Percentiles rank a stretch among this genome's conserved stretches.
Conservation (phyloP, 2,329 filamentous ascomycete species). For the Hypoxylon rubiginosum region DNA sequence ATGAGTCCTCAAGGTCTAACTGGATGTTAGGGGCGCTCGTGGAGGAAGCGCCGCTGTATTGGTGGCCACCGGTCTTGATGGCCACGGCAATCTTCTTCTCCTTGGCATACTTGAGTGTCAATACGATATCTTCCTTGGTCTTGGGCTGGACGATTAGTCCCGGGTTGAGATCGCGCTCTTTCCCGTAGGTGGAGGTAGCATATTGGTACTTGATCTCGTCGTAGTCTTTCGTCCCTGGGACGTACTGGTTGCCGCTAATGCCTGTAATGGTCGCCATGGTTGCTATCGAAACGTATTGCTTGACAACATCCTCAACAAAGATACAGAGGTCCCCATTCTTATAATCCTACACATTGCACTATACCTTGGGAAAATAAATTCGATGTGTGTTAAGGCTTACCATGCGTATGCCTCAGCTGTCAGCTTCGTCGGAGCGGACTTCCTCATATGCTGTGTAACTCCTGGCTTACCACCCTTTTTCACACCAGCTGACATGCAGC, state of each 20-base stretch:
- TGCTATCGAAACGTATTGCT: background rate
- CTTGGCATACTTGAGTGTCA: constrained; percentile 57
- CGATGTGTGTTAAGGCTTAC: background rate
- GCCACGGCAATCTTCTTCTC: constrained; percentile 58
- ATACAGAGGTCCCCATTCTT: constrained; percentile 4
- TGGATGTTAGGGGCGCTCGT: constrained; percentile 61
- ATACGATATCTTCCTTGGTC: constrained; percentile 58
- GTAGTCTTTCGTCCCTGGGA: constrained; percentile 44
- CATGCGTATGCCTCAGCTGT: constrained; percentile 14
- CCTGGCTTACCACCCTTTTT: constrained; percentile 13
- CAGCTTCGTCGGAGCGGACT: background rate
- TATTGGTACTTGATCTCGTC: constrained; percentile 57
- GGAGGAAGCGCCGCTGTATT: constrained; percentile 64
- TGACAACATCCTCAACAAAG: background rate
- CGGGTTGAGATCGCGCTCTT: constrained; percentile 60
- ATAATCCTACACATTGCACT: constrained; percentile 1
- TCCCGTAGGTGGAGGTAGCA: constrained; percentile 58
- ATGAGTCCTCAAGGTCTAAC: constrained; percentile 59
- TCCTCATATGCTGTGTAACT: constrained; percentile 3
- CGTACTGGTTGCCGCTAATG: constrained; percentile 44
- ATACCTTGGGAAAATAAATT: background rate
- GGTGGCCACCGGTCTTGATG: constrained; percentile 62
- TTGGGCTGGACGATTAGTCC: constrained; percentile 60
- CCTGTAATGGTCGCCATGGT: constrained; percentile 46
- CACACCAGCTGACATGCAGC: background rate